phyloP scores from a whole-genome alignment of 331 rosid genomes.

The Dryas integrifolia region DNA sequence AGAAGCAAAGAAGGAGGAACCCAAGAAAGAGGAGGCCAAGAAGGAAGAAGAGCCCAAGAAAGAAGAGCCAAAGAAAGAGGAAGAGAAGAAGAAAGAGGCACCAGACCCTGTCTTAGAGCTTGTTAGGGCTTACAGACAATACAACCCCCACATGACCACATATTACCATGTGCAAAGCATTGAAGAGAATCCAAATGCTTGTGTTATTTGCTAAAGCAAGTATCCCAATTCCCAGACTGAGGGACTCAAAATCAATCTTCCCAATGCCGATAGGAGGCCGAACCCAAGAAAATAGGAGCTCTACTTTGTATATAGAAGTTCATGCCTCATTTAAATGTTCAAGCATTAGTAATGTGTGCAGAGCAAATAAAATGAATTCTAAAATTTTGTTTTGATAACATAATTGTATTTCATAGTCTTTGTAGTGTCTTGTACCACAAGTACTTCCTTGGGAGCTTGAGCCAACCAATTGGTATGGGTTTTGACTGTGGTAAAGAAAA shows the following conservation, averaged over 20 bases:
- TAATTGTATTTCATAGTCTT: conserved; percentile 3
- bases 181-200: conserved; percentile 96
- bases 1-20: conserved; percentile 37
- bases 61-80: conserved; percentile 44
- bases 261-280: conserved; percentile 20
- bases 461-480: conserved; percentile 5
- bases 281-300: conserved; percentile 29
- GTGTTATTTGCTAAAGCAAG: conserved; percentile 53
- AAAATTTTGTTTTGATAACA: conserved; percentile 22
- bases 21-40: conserved; percentile 48
- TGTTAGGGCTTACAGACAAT: conserved; percentile 66
- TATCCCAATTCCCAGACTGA: background rate
- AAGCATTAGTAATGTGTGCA: conserved; percentile 36
- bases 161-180: conserved; percentile 73
- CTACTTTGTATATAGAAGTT: conserved; percentile 52
- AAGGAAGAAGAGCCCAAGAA: conserved; percentile 53
- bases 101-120: conserved; percentile 66
- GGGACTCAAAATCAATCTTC: conserved; percentile 24
- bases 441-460: conserved; percentile 2
- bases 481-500: conserved; percentile 8
- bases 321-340: conserved; percentile 38
- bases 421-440: background rate
- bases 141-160: conserved; percentile 66
- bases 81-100: conserved; percentile 27
- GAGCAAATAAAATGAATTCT: conserved; percentile 41